Conservation (phyloP, 306 rosid genomes). For the Albizia julibrissin region DNA sequence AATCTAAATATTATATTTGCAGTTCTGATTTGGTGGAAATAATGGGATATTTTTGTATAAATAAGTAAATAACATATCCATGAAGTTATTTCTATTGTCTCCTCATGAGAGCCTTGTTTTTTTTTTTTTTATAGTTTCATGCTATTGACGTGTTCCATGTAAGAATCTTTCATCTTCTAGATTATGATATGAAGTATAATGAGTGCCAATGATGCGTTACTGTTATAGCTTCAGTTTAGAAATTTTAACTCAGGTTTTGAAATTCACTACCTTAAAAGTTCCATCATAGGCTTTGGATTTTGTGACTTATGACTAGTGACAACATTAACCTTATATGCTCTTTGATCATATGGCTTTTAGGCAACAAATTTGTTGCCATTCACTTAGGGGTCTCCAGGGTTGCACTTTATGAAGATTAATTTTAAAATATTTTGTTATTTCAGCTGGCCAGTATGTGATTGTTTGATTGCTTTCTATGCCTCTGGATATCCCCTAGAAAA, state of each 20-base stretch:
- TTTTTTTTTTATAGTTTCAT: background rate
- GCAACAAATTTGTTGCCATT: constrained; percentile 10
- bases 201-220: constrained; percentile 11
- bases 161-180: background rate
- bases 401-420: constrained; percentile 21
- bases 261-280: constrained; percentile 18
- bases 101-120: background rate
- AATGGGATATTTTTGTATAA: background rate
- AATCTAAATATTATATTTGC: constrained; percentile 7
- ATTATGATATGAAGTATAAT: constrained; percentile 9
- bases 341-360: constrained; percentile 7
- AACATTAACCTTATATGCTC: constrained; percentile 13
- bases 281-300: constrained; percentile 4
- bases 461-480: constrained; percentile 96
- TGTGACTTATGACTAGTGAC: constrained; percentile 19
- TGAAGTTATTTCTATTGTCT: constrained; percentile 3
- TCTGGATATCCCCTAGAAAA: constrained; percentile 91
- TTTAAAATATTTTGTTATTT: constrained; percentile 37
- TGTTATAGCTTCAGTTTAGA: constrained; percentile 17
- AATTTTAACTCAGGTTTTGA: background rate
- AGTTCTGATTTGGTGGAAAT: constrained; percentile 13
- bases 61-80: background rate
- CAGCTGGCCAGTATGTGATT: constrained; percentile 96
- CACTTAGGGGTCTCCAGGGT: background rate
- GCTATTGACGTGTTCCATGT: constrained; percentile 17